phyloP scores from a whole-genome alignment of 805 yeast genomes.

The Candida qinlingensis region DNA sequence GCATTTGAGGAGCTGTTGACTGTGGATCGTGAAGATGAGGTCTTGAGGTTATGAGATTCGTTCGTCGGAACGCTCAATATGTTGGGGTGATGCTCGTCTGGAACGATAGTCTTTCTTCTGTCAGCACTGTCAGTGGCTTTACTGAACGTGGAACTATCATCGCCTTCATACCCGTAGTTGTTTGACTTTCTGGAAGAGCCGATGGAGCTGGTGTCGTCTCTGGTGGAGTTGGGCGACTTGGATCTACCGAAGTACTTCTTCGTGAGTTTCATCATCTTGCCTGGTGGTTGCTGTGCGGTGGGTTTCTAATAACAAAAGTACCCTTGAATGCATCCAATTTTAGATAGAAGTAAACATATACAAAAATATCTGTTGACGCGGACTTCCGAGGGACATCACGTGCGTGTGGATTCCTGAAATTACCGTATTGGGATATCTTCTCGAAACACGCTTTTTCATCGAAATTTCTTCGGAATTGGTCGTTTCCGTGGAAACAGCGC shows the following conservation, averaged over 20 bases:
- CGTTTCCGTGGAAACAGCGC: conserved; percentile 1
- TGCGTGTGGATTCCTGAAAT: background rate
- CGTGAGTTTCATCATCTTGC: conserved; percentile 32
- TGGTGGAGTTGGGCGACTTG: conserved; percentile 17
- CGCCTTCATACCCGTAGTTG: background rate
- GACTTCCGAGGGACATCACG: background rate
- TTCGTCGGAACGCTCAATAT: background rate
- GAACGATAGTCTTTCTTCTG: conserved; percentile 10
- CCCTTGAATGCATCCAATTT: background rate
- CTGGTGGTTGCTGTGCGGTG: background rate
- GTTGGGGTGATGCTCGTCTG: background rate
- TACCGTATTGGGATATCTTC: background rate
- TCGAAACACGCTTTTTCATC: conserved; percentile 5
- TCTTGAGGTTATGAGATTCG: background rate
- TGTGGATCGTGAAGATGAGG: background rate
- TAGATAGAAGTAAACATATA: too few relatives aligned
- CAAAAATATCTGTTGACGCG: background rate
- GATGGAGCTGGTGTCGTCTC: conserved; percentile 7
- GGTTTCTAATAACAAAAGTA: background rate
- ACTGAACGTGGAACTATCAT: background rate
- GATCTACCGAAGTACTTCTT: conserved; percentile 30
- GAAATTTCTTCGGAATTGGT: background rate
- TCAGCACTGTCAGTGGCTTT: background rate
- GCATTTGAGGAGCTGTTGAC: background rate
- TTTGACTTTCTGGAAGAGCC: conserved; percentile 4